A percentile compares a stretch with the other conserved stretches of the same genome.
These are phyloP conservation scores for Boletus tomentosulus DNA, from an alignment of 768 basidiomycete species.

Conservation along the genomic window DNA sequence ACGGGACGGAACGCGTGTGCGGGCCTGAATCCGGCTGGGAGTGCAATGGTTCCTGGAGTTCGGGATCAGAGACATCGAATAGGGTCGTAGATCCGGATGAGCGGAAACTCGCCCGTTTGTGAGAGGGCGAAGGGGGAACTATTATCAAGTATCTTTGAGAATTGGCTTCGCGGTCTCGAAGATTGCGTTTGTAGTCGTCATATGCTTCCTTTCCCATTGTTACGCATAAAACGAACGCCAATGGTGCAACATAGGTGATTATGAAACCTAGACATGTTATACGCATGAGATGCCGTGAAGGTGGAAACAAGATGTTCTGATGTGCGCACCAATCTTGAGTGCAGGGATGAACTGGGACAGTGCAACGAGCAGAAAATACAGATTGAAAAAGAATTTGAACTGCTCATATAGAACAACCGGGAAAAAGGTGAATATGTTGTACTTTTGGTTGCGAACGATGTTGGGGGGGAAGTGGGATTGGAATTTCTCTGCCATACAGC, in stretches of 20 bases:
- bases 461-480: constrained; percentile 78
- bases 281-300: not conserved
- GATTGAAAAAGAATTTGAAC: constrained; percentile 99
- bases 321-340: constrained; percentile 80
- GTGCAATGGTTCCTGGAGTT: constrained; percentile 9
- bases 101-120: constrained; percentile 21
- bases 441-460: constrained; percentile 95
- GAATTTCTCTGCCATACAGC: constrained; percentile 53
- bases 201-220: constrained; percentile 99
- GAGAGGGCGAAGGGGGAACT: constrained; percentile 43
- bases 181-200: constrained; percentile 93
- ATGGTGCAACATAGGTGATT: constrained; percentile 90
- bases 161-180: constrained; percentile 92
- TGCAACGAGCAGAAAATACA: constrained; percentile 96
- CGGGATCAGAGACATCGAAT: constrained; percentile 18
- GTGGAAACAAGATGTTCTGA: not conserved
- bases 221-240: constrained; percentile 90
- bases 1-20: constrained; percentile 76
- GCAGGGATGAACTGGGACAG: constrained; percentile 94
- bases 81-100: constrained; percentile 17
- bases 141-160: constrained; percentile 86
- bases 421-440: constrained; percentile 94
- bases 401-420: constrained; percentile 98
- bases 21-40: constrained; percentile 36
- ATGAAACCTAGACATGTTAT: constrained; percentile 68